Evolutionary conservation across 1,284 basidiomycete genomes (phyloP).

Genomic region (Pulveroboletus sp.): DNA sequence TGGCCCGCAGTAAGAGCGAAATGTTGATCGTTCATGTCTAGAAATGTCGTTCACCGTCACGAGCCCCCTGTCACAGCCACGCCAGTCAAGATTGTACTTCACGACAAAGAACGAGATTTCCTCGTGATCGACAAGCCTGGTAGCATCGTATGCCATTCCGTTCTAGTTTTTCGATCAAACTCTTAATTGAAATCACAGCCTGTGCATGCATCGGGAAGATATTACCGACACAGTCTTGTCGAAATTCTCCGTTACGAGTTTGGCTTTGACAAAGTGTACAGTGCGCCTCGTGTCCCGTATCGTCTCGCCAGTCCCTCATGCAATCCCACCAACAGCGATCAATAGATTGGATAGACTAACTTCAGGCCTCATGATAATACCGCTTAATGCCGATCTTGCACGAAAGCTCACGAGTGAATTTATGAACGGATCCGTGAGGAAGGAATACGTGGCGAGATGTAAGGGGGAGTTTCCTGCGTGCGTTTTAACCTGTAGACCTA

Average conservation of each 20-base stretch:
- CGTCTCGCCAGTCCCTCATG: neutral
- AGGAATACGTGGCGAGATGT: conserved; percentile 91
- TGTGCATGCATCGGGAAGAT: conserved; percentile 87
- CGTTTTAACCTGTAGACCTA: conserved; percentile 30
- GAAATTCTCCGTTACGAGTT: conserved; percentile 88
- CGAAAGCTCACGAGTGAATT: conserved; percentile 81
- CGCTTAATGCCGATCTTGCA: conserved; percentile 74
- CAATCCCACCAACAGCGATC: conserved; percentile 59
- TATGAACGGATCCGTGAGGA: conserved; percentile 74
- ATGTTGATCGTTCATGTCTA: conserved; percentile 34
- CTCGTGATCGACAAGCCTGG: conserved; percentile 96
- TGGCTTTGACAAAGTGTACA: conserved; percentile 80
- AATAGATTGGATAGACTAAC: conserved; percentile 95
- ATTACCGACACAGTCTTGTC: conserved; percentile 84
- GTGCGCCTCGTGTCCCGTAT: conserved; percentile 49
- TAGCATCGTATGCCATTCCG: conserved; percentile 64
- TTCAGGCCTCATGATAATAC: conserved; percentile 95
- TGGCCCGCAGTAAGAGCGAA: neutral
- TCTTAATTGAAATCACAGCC: conserved; percentile 50
- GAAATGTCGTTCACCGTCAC: conserved; percentile 93
- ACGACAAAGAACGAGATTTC: conserved; percentile 79
- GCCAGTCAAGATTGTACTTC: conserved; percentile 79
- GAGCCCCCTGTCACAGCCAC: conserved; percentile 93
- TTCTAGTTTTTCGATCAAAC: neutral
- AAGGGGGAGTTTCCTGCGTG: conserved; percentile 83